Conservation (phyloP, 345 rosid genomes). For the Bruguiera sexangula region DNA sequence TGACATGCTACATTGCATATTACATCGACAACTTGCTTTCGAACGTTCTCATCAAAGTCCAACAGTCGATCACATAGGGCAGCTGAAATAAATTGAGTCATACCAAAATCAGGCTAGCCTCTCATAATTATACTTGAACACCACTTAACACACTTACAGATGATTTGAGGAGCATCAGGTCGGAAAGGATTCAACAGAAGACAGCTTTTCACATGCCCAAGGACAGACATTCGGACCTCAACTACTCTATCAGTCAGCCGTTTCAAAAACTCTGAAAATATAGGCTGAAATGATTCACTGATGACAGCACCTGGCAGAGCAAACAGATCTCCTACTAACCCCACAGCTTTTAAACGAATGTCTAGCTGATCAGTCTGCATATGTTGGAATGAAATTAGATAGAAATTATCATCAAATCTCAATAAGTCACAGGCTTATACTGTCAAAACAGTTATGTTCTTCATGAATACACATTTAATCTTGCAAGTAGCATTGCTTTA, state of each 20-base stretch:
- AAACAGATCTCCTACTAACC: conserved; percentile 82
- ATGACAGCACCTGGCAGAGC: conserved; percentile 64
- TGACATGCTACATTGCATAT: conserved; percentile 77
- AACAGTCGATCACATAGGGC: conserved; percentile 91
- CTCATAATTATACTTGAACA: conserved; percentile 16
- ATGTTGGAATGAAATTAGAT: conserved; percentile 20
- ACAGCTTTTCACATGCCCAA: conserved; percentile 79
- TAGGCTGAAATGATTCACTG: conserved; percentile 68
- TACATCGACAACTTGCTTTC: conserved; percentile 91
- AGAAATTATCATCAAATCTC: conserved; percentile 17
- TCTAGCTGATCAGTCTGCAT: conserved; percentile 86
- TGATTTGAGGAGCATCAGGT: conserved; percentile 74
- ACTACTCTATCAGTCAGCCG: conserved; percentile 92
- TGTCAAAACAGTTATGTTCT: background rate
- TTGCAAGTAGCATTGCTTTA: background rate
- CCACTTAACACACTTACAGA: conserved; percentile 48
- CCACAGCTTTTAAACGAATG: conserved; percentile 82
- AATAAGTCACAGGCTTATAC: background rate
- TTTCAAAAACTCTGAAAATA: conserved; percentile 86
- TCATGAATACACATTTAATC: background rate
- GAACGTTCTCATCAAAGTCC: conserved; percentile 95
- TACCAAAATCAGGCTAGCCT: conserved; percentile 19
- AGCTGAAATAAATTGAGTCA: conserved; percentile 47
- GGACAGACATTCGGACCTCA: conserved; percentile 78
- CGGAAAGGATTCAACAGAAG: conserved; percentile 68